Conservation (phyloP, 305 asterid species). For the Fraxinus ornus region DNA sequence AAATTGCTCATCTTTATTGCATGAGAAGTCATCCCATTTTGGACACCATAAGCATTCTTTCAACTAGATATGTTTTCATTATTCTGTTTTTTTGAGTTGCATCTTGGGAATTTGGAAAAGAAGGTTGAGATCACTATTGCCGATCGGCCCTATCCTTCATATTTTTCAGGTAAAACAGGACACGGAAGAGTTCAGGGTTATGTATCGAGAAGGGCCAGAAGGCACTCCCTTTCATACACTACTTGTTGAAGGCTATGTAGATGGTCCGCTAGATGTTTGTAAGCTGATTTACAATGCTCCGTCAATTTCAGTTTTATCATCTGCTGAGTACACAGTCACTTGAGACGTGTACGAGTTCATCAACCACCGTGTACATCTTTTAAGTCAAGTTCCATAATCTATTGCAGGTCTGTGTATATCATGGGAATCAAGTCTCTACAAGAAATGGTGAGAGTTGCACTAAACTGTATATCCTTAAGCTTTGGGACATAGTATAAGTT, state of each 20-base stretch:
- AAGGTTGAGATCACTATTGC: neutral
- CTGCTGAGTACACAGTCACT: neutral
- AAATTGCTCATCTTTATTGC: neutral
- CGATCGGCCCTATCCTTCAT: neutral
- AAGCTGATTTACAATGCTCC: slow-evolving; percentile 37
- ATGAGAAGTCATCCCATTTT: neutral
- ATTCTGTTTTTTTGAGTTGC: neutral
- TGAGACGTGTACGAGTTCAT: neutral
- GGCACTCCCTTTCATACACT: slow-evolving; percentile 82
- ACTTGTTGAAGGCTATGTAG: slow-evolving; percentile 85
- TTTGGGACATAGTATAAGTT: neutral
- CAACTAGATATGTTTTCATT: neutral
- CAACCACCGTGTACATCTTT: neutral
- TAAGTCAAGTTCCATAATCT: neutral
- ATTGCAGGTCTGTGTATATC: slow-evolving; percentile 79
- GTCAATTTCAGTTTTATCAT: slow-evolving; percentile 2
- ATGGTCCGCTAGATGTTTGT: slow-evolving; percentile 90
- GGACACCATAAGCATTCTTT: neutral
- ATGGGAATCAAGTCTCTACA: slow-evolving; percentile 65
- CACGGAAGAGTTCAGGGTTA: slow-evolving; percentile 74
- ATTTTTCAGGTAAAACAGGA: slow-evolving; percentile 71
- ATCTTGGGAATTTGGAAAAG: neutral
- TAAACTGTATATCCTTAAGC: neutral
- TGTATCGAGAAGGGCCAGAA: slow-evolving; percentile 90
- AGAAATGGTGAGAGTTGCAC: slow-evolving; percentile 55